Evolutionary conservation across 129 eudicot genomes (phyloP), one percentile per base, ranked within the genome.

Genomic region (Flaveria trinervia): DNA sequence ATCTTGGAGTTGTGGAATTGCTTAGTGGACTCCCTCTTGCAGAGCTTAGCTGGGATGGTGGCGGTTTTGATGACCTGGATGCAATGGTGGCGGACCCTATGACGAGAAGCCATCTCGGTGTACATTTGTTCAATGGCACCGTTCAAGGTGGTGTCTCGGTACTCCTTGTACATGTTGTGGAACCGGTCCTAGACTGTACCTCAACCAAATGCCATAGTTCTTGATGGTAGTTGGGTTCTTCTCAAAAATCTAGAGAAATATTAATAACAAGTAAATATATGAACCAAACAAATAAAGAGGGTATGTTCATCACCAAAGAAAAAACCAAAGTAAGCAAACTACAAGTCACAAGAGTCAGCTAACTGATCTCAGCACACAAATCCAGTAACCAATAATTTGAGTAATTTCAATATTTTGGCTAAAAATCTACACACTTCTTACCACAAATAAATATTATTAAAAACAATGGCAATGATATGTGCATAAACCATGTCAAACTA

Each of bases 71-170:
- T 86, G 84, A 86, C 81, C 84, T 86, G 89, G 68, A 86, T 82
- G 86, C 89, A 82, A 15, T 77, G 85, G 23, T 78, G 81, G 39
- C 90, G 82, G 20, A 86, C 90, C 36, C 90, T 74, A 80, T 86
- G 90, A 33, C 90, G 90, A 23, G 90, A 86, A 9, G 90, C 90
- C 90, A 86, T 86, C 79, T 86, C 90, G 9, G 83, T 81, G 82
- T 86, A 86, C 90, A 86, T 86, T 62, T 86, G 90, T 49, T 83
- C 88, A 6, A 86, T 79, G 6, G 71, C 83, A 45, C 90, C 90
- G 4, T 86, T 86, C 3, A 86, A 23, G 20, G 90, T 86, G 23
- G 85, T 82, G 71, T 82, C 85, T 14, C 85, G 28, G 85, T 82
- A 82, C 67, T 82, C 85, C 81, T 82, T 82, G 78, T 70, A 82